Evolutionary conservation across 2,329 filamentous ascomycete genomes (phyloP), one percentile per base, ranked within the genome.

Genomic region (Niveomyces coronatus): DNA sequence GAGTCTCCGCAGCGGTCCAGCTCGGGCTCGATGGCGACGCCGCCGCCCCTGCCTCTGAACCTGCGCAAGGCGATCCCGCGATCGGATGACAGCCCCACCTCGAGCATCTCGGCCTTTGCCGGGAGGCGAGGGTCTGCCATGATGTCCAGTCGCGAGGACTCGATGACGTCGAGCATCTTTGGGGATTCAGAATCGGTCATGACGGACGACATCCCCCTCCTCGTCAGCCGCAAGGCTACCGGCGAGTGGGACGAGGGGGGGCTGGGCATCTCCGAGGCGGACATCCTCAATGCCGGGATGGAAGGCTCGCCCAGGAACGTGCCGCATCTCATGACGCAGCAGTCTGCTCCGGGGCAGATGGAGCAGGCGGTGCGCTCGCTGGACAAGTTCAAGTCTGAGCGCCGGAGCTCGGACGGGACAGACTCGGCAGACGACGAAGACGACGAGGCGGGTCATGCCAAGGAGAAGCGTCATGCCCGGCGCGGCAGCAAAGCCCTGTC

Each of bases 361-460:
- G 71, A 77, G 45, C 60, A 65, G 22, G 58, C 65, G 10, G 61
- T 65, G 44, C 77, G 79, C 18, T 85, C 83, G 4, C 67, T 77
- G 2, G 86, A 94, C 51, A 79, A 82, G 46, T 73, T 87, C 17
- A 77, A 75, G 45, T 75, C 36, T 9, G 37, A 40, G 5, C 37
- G 37, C 15, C 15, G 37, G 17, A 35, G 76, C 13, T 63, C 77
- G 26, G 85, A 94, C 49, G 79, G 83, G 24, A 74, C 67, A 39
- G 89, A 95, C 51, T 94, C 85, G 20, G 88, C 88, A 4, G 89
- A 95, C 51, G 89, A 95, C 49, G 89, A 95, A 60, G 89, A 95
- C 47, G 88, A 95, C 43, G 89, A 94, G 7, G 68, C 51, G 1
- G 50, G 48, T 2, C 49, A 33, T n/a, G 9, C 30, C 9, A 41